These are phyloP conservation scores for Linum trigynum DNA, from an alignment of 345 rosid species.

Conservation along the genomic window DNA sequence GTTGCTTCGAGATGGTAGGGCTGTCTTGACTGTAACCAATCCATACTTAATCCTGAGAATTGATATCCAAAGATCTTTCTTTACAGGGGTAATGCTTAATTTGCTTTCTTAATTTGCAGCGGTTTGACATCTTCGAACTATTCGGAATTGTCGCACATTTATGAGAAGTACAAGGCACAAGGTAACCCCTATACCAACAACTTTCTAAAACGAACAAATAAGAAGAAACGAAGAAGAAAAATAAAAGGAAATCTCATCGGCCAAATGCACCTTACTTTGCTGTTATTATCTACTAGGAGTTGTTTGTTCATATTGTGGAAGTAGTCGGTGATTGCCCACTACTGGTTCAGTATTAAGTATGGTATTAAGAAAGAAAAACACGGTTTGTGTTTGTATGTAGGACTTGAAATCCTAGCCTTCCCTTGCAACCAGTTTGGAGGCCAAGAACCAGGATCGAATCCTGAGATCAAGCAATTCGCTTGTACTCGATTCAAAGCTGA, in stretches of 20 bases:
- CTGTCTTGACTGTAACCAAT: background rate
- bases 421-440: conserved; percentile 28
- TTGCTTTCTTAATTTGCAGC: conserved; percentile 2
- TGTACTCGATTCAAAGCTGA: conserved; percentile 24
- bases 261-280: background rate
- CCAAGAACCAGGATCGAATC: conserved; percentile 27
- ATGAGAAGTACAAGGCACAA: conserved; percentile 26
- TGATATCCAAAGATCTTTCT: background rate
- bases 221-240: no score
- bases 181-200: conserved; percentile 11
- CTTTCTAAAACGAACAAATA: background rate
- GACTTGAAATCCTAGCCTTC: conserved; percentile 27
- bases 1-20: conserved; percentile 27
- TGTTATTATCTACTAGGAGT: background rate
- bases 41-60: background rate
- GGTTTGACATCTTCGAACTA: conserved; percentile 27
- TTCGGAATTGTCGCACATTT: conserved; percentile 21
- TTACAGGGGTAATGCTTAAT: background rate
- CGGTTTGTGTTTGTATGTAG: conserved; percentile 2
- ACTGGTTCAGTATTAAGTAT: background rate
- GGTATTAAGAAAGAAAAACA: background rate
- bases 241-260: background rate
- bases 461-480: conserved; percentile 25
- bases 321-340: no score
- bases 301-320: no score